Evolutionary conservation across 352 stramenopile species (phyloP).

Genomic region (Globisporangium spinosum): DNA sequence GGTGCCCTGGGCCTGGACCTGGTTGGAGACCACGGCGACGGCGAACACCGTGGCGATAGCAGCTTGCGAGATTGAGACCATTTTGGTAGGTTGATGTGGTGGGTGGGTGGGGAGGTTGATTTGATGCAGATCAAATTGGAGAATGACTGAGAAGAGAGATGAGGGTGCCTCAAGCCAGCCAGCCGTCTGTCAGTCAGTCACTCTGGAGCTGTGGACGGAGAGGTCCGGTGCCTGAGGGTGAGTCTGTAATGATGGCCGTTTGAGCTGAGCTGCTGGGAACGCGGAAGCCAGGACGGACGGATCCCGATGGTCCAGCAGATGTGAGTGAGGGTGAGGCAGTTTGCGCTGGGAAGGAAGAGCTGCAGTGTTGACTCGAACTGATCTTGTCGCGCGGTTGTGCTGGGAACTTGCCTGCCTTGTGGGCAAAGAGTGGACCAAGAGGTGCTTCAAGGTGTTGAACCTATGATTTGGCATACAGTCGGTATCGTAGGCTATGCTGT

Average conservation of each 20-base stretch:
- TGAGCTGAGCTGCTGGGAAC: background rate
- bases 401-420: background rate
- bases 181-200: no score
- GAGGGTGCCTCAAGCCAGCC: no score
- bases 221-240: background rate
- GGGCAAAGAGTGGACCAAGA: background rate
- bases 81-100: background rate
- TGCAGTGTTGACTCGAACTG: background rate
- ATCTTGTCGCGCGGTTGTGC: background rate
- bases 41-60: background rate
- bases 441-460: background rate
- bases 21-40: background rate
- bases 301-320: slow-evolving; percentile 4
- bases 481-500: background rate
- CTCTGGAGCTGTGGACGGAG: no score
- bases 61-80: background rate
- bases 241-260: background rate
- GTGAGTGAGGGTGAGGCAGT: no score
- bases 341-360: background rate
- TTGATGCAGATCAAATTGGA: slow-evolving; percentile 4
- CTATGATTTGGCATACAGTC: background rate
- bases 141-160: background rate
- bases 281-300: background rate
- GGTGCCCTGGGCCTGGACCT: background rate
- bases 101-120: background rate